Evolutionary conservation across 495 filamentous ascomycete genomes (phyloP).

Genomic region (Aspergillus coremiiformis): DNA sequence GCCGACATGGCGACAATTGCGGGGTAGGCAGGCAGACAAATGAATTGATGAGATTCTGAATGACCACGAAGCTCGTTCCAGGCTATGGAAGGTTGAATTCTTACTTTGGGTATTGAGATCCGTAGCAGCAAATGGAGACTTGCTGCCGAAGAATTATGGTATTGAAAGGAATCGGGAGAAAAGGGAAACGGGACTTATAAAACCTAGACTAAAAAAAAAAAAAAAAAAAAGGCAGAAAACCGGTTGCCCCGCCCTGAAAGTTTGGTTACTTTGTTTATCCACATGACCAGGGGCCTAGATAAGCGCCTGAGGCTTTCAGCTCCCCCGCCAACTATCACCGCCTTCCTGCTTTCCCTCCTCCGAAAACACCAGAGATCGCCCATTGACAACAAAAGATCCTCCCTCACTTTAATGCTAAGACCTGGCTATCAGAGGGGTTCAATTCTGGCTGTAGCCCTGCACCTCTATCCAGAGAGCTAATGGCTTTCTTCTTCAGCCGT

Average conservation of each 20-base stretch:
- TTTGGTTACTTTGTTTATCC: conserved; percentile 32
- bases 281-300: conserved; percentile 10
- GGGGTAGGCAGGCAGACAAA: conserved; percentile 2
- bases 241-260: conserved; percentile 31
- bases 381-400: background rate
- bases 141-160: background rate
- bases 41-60: background rate
- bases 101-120: background rate
- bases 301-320: conserved; percentile 13
- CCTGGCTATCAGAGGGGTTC: background rate
- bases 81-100: background rate
- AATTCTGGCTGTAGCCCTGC: background rate
- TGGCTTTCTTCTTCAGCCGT: conserved; percentile 90
- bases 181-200: background rate
- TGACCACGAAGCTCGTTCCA: background rate
- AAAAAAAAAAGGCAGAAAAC: conserved; percentile 13
- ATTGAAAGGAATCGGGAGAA: background rate
- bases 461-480: conserved; percentile 23
- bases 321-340: conserved; percentile 23
- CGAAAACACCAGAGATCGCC: background rate
- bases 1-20: conserved; percentile 26
- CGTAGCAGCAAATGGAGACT: background rate
- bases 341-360: conserved; percentile 4
- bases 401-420: background rate
- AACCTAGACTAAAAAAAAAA: conserved; percentile 8